Conservation (phyloP, 2,329 filamentous ascomycete species). For the Pseudogymnoascus sp. region DNA sequence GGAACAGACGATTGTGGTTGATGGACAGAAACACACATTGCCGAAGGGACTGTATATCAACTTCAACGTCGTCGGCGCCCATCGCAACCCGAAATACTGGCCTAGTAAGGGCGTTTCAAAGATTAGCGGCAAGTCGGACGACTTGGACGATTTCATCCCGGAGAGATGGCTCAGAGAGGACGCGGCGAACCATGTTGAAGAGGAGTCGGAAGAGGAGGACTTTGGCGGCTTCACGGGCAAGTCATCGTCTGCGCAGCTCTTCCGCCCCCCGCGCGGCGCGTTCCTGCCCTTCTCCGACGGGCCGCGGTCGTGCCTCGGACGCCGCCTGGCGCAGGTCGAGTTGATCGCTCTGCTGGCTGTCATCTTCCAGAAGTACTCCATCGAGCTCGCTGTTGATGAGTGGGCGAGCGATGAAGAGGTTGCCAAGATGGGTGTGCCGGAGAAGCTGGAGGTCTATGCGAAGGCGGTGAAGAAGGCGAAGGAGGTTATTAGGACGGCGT, state of each 20-base stretch:
- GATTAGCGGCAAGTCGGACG: constrained; percentile 36
- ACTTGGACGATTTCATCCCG: constrained; percentile 61
- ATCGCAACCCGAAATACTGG: constrained; percentile 68
- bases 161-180: constrained; percentile 56
- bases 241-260: constrained; percentile 47
- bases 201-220: constrained; percentile 29
- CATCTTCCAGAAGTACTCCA: constrained; percentile 46
- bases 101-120: constrained; percentile 33
- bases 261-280: constrained; percentile 44
- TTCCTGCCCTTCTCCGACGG: constrained; percentile 53
- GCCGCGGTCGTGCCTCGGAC: constrained; percentile 47
- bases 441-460: constrained; percentile 47
- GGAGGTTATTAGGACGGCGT: constrained; percentile 45
- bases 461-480: constrained; percentile 50
- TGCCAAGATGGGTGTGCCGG: constrained; percentile 36
- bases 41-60: constrained; percentile 49
- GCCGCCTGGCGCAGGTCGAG: constrained; percentile 52
- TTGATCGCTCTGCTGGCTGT: constrained; percentile 47
- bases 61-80: constrained; percentile 46
- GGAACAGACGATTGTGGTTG: constrained; percentile 50
- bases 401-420: constrained; percentile 48
- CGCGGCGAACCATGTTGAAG: constrained; percentile 18
- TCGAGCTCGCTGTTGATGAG: constrained; percentile 53
- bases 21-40: constrained; percentile 49
- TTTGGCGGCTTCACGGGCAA: constrained; percentile 51